Evolutionary conservation across 495 filamentous ascomycete genomes (phyloP), one percentile per base, ranked within the genome.

Genomic region (Aspergillus coremiiformis): DNA sequence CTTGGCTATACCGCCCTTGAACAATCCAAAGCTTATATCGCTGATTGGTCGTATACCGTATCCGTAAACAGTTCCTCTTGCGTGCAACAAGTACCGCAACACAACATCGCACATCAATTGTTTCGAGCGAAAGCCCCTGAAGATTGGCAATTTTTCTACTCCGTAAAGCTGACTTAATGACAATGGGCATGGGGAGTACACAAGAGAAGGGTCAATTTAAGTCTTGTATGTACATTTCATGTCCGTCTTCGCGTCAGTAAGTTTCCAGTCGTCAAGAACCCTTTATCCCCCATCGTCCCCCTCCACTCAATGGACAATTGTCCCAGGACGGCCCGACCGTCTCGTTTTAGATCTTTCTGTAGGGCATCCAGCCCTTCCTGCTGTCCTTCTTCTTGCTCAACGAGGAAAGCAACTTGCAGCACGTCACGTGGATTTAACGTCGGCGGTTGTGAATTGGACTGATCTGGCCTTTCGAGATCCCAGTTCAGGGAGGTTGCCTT

Each of bases 281-380:
- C 93, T 55, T 82, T 79, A 70, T 94, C 91, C 3, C 93, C 93
- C 86, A 96, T 91, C 51, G 85, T 78, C 46, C 84, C 84, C 51
- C 90, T 75, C 93, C 93, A 98, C 54, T 87, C 83, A 39, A 98
- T 84, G 32, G 80, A 84, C 57, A 98, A 69, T 47, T 93, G 84
- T 24, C 93, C 93, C 54, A 98, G 76, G 5, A 82, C 74, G 19
- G 84, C 68, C 57, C 80, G 76, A 21, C 79, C 84, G 57, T 84
- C 81, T 39, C 74, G 77, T 54, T 76, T 76, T 33, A 73, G 48
- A 51, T 81, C 78, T 55, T 75, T 78, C 49, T 68, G 69, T 17
- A 71, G 60, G 5, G 64, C 52, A 37, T 78, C 78, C n/a, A 72
- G 63, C 6, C 68, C 73, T 8, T 70, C 75, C 22, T 74, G 69